Base-by-base conservation (phyloP, 116 monocot species). In the Phalaenopsis hybrid region DNA sequence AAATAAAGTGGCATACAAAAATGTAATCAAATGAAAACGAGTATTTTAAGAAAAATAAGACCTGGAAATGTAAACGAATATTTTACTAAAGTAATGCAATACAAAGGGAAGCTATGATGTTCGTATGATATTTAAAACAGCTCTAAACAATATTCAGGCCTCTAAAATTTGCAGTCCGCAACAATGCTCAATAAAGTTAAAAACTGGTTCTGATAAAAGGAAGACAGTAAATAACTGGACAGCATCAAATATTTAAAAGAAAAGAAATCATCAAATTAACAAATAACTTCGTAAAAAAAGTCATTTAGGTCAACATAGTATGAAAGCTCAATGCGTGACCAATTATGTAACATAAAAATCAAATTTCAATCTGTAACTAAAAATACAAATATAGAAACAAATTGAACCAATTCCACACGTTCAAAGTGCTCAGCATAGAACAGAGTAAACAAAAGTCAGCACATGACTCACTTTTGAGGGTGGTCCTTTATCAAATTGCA, bases 401-500 rank as follows among this genome's bases (percentile, higher is more conserved):
- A 37, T 20, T 18, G 70, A 43, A 44, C 4, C 17, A 2, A 74
- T 2, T 20, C 15, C 44, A n/a, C 9, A 75, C 20, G 20, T 16
- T n/a, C 13, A 75, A 75, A 41, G 1, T 75, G 17, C 18, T 45
- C 45, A 12, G 34, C 13, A 37, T 17, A 75, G 75, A 37, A 75
- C 18, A 45, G 75, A 75, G 44, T 75, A 25, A 51, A 59, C 46
- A 48, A n/a, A 83, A 73, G 28, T 25, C 17, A 76, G 57, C 31
- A 31, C 44, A 3, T 76, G 72, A 86, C 95, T 87, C 85, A 99
- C 99, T 94, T 99, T 81, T 95, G 95, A 77, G 99, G 95, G 88
- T 99, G 92, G 76, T 99, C 95, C 78, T 88, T 95, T 72, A 99
- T 94, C 80, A 99, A 81, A 88, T 89, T 90, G 79, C 91, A 88